Evolutionary conservation across 169 alveolate genomes (phyloP).

Genomic region (Pseudocohnilembus persalinus): DNA sequence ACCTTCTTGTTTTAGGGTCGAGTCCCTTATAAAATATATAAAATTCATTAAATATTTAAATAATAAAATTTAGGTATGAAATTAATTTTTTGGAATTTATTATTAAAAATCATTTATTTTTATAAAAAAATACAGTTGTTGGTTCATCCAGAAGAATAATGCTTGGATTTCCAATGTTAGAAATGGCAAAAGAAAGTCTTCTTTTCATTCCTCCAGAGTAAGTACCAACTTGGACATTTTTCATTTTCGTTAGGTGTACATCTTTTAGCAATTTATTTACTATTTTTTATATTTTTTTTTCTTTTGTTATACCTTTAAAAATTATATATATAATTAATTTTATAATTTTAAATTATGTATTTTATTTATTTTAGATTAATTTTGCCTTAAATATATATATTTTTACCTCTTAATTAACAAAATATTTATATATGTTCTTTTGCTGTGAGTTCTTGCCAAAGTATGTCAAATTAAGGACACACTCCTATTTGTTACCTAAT

Average conservation of each 20-base stretch:
- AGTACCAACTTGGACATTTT: conserved; percentile 61
- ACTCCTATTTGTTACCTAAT: conserved; percentile 68
- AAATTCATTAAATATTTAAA: too few relatives aligned
- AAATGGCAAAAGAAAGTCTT: conserved; percentile 86
- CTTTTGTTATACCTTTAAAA: too few relatives aligned
- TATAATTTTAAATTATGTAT: too few relatives aligned
- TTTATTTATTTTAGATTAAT: too few relatives aligned
- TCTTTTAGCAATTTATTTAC: conserved; percentile 44
- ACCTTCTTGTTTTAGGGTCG: conserved; percentile 81
- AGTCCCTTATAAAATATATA: too few relatives aligned
- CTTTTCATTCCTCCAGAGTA: conserved; percentile 91
- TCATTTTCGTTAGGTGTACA: conserved; percentile 65
- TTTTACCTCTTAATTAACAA: conserved; percentile 58
- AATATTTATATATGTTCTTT: conserved; percentile 70
- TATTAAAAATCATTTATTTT: too few relatives aligned
- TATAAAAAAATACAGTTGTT: conserved; percentile 59
- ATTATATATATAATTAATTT: too few relatives aligned
- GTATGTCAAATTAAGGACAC: conserved; percentile 82
- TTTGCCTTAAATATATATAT: too few relatives aligned
- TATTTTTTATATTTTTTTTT: conserved; percentile 31
- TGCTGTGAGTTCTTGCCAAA: conserved; percentile 84
- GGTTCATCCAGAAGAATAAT: conserved; percentile 41
- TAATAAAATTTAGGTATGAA: too few relatives aligned
- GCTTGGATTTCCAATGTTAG: conserved; percentile 77
- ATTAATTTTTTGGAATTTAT: too few relatives aligned